These are phyloP conservation scores for Exophiala spinifera DNA, from an alignment of 2,329 filamentous ascomycete species.

Conservation along the genomic window DNA sequence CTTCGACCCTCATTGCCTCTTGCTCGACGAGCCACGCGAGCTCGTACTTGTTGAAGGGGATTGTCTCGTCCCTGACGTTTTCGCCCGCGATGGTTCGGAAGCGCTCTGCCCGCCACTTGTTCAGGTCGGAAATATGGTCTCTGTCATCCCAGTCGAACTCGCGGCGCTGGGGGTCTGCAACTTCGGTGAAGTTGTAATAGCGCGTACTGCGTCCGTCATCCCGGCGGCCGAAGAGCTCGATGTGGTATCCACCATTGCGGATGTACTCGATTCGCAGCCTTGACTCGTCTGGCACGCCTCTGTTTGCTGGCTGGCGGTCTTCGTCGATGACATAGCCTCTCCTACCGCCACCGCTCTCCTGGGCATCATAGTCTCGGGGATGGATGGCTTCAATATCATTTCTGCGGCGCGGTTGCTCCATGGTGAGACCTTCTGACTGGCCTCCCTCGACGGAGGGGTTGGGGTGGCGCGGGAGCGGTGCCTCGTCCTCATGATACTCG, in stretches of 20 bases:
- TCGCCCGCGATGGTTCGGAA: conserved; percentile 1
- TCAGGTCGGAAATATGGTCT: conserved; percentile 10
- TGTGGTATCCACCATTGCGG: conserved; percentile 7
- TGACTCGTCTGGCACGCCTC: conserved; percentile 3
- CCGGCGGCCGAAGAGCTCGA: background rate
- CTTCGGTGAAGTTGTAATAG: background rate
- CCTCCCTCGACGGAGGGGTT: too few relatives aligned
- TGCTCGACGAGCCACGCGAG: conserved; percentile 11
- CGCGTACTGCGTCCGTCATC: background rate
- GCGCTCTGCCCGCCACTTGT: conserved; percentile 8
- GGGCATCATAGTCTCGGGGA: too few relatives aligned
- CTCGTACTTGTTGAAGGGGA: conserved; percentile 32
- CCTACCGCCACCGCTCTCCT: background rate
- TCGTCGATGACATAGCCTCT: conserved; percentile 5
- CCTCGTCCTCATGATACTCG: too few relatives aligned
- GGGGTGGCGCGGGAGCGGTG: too few relatives aligned
- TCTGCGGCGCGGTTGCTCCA: too few relatives aligned
- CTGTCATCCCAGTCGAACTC: conserved; percentile 21
- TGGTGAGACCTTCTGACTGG: too few relatives aligned
- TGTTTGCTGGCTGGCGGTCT: background rate
- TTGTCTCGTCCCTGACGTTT: background rate
- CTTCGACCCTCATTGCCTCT: conserved; percentile 7
- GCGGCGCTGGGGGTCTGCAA: background rate
- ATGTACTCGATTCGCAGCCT: conserved; percentile 20
- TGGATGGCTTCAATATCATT: too few relatives aligned